Evolutionary conservation across 805 yeast species (phyloP).

Genomic region (Nakazawaea molendinolei): DNA sequence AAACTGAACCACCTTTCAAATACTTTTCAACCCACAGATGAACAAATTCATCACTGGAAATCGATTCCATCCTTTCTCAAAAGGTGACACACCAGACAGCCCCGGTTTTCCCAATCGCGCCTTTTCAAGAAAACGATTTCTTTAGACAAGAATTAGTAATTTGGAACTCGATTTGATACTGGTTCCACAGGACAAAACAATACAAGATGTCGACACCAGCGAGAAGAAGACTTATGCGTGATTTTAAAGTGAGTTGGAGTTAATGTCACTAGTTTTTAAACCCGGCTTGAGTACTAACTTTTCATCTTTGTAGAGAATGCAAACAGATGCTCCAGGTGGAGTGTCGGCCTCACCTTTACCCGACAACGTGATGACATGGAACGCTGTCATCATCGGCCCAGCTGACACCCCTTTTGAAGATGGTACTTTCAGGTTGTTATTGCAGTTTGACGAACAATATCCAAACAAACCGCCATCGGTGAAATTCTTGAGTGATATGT

Average conservation of each 20-base stretch:
- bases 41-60: no score
- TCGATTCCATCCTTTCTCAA: no score
- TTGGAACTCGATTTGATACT: no score
- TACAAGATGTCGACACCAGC: conserved; percentile 89
- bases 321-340: conserved; percentile 97
- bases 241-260: conserved; percentile 62
- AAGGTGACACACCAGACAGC: no score
- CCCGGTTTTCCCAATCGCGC: no score
- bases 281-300: no score
- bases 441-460: conserved; percentile 93
- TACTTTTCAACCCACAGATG: no score
- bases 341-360: conserved; percentile 96
- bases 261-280: neutral
- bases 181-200: no score
- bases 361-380: conserved; percentile 97
- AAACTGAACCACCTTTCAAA: no score
- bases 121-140: no score
- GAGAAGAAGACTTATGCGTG: conserved; percentile 98
- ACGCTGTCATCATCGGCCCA: conserved; percentile 97
- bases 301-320: conserved; percentile 59
- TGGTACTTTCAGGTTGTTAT: conserved; percentile 82
- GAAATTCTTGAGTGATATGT: conserved; percentile 88
- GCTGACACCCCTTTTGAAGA: conserved; percentile 97
- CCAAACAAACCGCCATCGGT: conserved; percentile 97
- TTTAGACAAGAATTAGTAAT: no score